Evolutionary conservation across 2,329 filamentous ascomycete species (phyloP).

Genomic region (Pseudogymnoascus sp.): DNA sequence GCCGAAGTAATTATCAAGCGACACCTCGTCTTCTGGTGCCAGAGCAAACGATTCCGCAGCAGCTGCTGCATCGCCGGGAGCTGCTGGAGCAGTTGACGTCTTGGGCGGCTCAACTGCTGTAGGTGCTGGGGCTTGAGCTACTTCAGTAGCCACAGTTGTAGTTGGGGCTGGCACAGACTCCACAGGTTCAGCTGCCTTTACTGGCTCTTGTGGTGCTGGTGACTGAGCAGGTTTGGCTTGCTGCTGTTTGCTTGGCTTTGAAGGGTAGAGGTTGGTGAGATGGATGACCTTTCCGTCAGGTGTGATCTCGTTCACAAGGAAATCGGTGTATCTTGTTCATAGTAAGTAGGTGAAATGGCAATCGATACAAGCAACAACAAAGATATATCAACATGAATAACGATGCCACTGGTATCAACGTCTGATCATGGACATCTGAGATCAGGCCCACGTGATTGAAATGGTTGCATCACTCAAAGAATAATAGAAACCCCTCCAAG

Average conservation of each 20-base stretch:
- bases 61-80: not conserved
- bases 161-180: not conserved
- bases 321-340: conserved; percentile 58
- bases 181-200: conserved; percentile 15
- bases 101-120: not conserved
- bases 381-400: not conserved
- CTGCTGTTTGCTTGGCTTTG: conserved; percentile 8
- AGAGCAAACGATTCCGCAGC: conserved; percentile 27
- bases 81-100: not conserved
- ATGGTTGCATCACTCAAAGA: not conserved
- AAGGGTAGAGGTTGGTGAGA: conserved; percentile 37
- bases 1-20: conserved; percentile 45
- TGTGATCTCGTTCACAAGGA: conserved; percentile 66
- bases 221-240: conserved; percentile 16
- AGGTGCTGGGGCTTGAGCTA: not conserved
- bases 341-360: not conserved
- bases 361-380: not conserved
- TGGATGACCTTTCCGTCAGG: conserved; percentile 58
- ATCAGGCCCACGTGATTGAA: not conserved
- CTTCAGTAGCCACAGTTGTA: not conserved
- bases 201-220: conserved; percentile 11
- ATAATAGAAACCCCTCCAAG: not conserved
- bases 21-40: conserved; percentile 38
- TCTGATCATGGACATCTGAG: not conserved
- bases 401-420: not conserved